phyloP scores from a whole-genome alignment of 2,329 filamentous ascomycete species.

The Phoma sp. region DNA sequence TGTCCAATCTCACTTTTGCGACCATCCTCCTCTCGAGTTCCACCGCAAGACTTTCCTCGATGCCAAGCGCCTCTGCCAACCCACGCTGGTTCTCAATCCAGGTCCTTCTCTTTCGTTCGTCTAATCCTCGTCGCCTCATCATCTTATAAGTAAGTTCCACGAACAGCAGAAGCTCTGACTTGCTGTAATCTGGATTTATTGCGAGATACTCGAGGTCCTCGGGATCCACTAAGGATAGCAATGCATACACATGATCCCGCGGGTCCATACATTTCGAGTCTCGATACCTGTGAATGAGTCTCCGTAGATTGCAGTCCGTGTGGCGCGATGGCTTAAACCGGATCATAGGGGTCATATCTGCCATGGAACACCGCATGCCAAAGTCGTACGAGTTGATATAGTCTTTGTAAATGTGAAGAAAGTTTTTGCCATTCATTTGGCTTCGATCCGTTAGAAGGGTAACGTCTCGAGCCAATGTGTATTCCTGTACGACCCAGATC shows the following conservation, averaged over 20 bases:
- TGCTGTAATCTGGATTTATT: not conserved
- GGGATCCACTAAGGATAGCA: not conserved
- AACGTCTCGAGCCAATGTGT: not conserved
- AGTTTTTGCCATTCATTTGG: not conserved
- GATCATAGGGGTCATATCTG: too few relatives aligned
- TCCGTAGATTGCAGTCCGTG: not conserved
- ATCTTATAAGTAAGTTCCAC: not conserved
- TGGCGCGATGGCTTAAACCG: too few relatives aligned
- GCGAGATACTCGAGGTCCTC: not conserved
- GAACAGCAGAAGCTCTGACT: not conserved
- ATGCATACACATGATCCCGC: not conserved
- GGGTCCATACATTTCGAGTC: not conserved
- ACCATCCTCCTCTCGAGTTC: too few relatives aligned
- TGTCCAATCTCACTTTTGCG: too few relatives aligned
- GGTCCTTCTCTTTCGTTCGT: too few relatives aligned
- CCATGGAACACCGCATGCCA: not conserved
- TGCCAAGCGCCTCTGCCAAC: too few relatives aligned
- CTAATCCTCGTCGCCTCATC: too few relatives aligned
- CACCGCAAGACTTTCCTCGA: too few relatives aligned
- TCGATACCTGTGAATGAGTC: not conserved
- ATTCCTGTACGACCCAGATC: not conserved
- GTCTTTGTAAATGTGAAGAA: too few relatives aligned
- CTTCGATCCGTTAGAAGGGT: not conserved
- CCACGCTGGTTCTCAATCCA: too few relatives aligned
- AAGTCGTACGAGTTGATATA: not conserved